phyloP scores from a whole-genome alignment of 495 filamentous ascomycete genomes.

The Trichoderma gamsii region DNA sequence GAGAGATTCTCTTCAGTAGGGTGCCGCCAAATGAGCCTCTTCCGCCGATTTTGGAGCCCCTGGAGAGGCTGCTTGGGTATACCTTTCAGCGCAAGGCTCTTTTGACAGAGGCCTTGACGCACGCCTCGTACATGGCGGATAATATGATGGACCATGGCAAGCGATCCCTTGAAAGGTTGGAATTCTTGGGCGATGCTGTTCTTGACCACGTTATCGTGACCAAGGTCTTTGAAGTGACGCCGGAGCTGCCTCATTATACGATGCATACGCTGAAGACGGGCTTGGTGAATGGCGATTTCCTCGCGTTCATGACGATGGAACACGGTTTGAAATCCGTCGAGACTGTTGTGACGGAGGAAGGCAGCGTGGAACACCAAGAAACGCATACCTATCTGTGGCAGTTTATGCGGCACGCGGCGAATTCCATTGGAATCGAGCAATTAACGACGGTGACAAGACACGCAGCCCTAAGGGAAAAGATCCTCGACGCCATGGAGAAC shows the following conservation, averaged over 20 bases:
- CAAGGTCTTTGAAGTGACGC: constrained; percentile 29
- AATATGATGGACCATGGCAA: constrained; percentile 29
- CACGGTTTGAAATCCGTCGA: constrained; percentile 33
- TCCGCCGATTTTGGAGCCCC: constrained; percentile 24
- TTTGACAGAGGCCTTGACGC: constrained; percentile 80
- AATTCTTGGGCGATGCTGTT: constrained; percentile 85
- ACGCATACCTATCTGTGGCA: constrained; percentile 52
- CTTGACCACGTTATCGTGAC: constrained; percentile 71
- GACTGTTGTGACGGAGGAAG: constrained; percentile 22
- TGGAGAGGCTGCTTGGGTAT: constrained; percentile 63
- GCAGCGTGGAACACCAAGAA: constrained; percentile 18
- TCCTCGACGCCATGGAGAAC: constrained; percentile 44
- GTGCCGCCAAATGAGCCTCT: constrained; percentile 27
- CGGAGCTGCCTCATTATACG: constrained; percentile 49
- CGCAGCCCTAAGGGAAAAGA: constrained; percentile 37
- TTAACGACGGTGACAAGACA: constrained; percentile 44
- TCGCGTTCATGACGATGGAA: constrained; percentile 77
- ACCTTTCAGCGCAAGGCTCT: constrained; percentile 63
- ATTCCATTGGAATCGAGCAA: constrained; percentile 38
- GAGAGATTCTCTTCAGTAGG: constrained; percentile 29
- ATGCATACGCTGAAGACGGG: constrained; percentile 75
- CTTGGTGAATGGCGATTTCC: constrained; percentile 75
- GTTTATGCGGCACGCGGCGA: constrained; percentile 57
- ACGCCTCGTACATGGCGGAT: constrained; percentile 55
- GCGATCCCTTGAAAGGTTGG: constrained; percentile 76